Percentiles rank a stretch among this genome's conserved stretches.
phyloP scores from a whole-genome alignment of 2,329 filamentous ascomycete genomes.

The Amesomyces nigricolor region DNA sequence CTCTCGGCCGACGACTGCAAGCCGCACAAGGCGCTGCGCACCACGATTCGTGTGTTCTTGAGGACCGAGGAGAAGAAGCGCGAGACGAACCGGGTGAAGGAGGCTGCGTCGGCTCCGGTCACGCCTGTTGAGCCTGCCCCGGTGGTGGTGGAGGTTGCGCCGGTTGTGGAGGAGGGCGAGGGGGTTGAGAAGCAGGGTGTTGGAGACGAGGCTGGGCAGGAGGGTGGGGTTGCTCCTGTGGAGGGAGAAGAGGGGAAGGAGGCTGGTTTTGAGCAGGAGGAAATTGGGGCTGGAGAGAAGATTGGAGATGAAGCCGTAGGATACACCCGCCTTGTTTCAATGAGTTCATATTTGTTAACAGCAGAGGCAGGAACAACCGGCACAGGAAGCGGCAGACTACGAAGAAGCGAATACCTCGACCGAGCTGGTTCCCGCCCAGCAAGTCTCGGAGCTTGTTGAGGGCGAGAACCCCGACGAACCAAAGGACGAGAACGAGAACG shows the following conservation, averaged over 20 bases:
- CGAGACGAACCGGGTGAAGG: constrained; percentile 55
- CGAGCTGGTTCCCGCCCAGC: constrained; percentile 11
- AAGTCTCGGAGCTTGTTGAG: constrained; percentile 24
- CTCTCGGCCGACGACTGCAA: constrained; percentile 82
- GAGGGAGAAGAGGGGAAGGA: constrained; percentile 12
- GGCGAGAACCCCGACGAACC: constrained; percentile 28
- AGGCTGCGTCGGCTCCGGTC: constrained; percentile 33
- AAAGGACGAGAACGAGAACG: constrained; percentile 30
- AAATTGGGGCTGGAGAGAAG: constrained; percentile 6
- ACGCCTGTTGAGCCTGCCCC: constrained; percentile 36
- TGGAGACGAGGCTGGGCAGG: not conserved
- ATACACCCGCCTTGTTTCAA: not conserved
- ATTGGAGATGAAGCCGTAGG: constrained; percentile 16
- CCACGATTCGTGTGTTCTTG: constrained; percentile 85
- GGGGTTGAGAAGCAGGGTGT: constrained; percentile 8
- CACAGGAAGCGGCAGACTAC: constrained; percentile 4
- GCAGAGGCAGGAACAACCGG: constrained; percentile 12
- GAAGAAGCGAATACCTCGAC: constrained; percentile 10
- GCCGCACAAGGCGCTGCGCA: constrained; percentile 83
- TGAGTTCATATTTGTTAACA: too few relatives aligned
- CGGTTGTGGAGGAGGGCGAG: constrained; percentile 2
- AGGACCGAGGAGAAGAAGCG: constrained; percentile 88
- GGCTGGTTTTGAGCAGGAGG: constrained; percentile 6
- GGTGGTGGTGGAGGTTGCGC: constrained; percentile 16
- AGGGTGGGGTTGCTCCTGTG: not conserved